Conservation (phyloP, 2,329 filamentous ascomycete genomes). For the Didymella segeticola region DNA sequence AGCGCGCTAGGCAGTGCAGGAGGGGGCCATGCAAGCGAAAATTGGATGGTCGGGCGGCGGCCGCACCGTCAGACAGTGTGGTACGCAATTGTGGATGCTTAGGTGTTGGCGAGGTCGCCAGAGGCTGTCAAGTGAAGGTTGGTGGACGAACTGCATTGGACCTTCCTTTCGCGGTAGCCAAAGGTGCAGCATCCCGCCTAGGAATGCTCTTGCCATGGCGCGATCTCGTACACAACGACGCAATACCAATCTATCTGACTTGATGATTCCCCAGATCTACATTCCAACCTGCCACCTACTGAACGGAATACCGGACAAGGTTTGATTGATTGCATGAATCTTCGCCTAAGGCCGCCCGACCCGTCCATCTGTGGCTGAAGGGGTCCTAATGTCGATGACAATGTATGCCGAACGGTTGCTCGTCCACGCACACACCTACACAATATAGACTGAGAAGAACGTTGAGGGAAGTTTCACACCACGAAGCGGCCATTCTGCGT, state of each 20-base stretch:
- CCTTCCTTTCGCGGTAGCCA: slow-evolving; percentile 10
- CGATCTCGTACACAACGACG: slow-evolving; percentile 16
- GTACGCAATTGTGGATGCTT: slow-evolving; percentile 13
- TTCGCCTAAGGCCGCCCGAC: slow-evolving; percentile 17
- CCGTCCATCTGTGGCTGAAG: slow-evolving; percentile 14
- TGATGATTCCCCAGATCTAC: slow-evolving; percentile 18
- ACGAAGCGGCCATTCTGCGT: slow-evolving; percentile 15
- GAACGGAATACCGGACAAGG: slow-evolving; percentile 14
- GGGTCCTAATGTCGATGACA: slow-evolving; percentile 1
- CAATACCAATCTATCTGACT: slow-evolving; percentile 8
- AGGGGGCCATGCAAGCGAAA: slow-evolving; percentile 18
- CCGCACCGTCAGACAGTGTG: slow-evolving; percentile 12
- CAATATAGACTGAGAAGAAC: neutral
- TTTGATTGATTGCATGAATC: slow-evolving; percentile 8
- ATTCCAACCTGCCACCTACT: slow-evolving; percentile 10
- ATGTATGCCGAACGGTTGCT: slow-evolving; percentile 6
- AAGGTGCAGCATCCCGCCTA: slow-evolving; percentile 12
- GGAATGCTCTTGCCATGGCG: slow-evolving; percentile 19
- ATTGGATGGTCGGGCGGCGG: slow-evolving; percentile 15
- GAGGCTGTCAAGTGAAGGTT: slow-evolving; percentile 4
- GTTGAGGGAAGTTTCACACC: slow-evolving; percentile 16
- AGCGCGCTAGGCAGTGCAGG: slow-evolving; percentile 19
- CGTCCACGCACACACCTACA: neutral
- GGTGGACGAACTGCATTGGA: slow-evolving; percentile 14
- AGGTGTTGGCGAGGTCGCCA: slow-evolving; percentile 9